These are phyloP conservation scores for Trichoderma lentiforme DNA, from an alignment of 2,329 filamentous ascomycete genomes.

Conservation along the genomic window DNA sequence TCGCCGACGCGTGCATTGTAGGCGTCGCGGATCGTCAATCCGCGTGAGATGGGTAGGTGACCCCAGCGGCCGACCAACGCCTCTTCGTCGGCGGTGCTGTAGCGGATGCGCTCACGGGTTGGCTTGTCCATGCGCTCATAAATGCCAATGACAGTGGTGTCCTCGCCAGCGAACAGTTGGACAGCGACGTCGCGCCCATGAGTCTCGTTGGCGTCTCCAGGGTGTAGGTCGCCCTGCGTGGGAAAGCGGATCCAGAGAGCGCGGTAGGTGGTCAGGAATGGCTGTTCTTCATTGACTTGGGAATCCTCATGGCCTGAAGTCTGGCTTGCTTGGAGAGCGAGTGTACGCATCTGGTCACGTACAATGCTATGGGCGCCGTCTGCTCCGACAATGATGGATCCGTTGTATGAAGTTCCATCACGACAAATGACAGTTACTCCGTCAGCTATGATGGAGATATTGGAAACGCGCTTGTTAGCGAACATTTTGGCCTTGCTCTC, in stretches of 20 bases:
- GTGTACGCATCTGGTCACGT: not conserved
- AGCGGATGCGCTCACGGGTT: not conserved
- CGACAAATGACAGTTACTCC: not conserved
- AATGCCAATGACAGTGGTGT: not conserved
- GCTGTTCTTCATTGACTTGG: not conserved
- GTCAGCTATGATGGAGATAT: not conserved
- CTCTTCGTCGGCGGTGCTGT: not conserved
- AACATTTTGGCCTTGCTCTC: not conserved
- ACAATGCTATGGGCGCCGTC: not conserved
- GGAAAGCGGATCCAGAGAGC: not conserved
- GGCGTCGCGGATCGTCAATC: not conserved
- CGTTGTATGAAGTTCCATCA: not conserved
- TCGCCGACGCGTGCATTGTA: not conserved
- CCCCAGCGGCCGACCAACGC: not conserved
- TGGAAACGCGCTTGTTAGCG: not conserved
- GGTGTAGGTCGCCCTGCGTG: not conserved
- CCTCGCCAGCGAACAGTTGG: not conserved
- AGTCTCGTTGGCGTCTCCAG: not conserved
- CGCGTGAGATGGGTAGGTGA: not conserved
- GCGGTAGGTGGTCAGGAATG: not conserved
- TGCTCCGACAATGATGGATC: not conserved
- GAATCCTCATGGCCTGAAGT: not conserved
- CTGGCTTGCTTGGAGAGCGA: not conserved
- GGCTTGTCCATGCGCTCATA: not conserved
- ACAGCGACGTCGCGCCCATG: not conserved